Base-by-base conservation (phyloP, 495 filamentous ascomycete genomes). In the Penicillium crystallinum region DNA sequence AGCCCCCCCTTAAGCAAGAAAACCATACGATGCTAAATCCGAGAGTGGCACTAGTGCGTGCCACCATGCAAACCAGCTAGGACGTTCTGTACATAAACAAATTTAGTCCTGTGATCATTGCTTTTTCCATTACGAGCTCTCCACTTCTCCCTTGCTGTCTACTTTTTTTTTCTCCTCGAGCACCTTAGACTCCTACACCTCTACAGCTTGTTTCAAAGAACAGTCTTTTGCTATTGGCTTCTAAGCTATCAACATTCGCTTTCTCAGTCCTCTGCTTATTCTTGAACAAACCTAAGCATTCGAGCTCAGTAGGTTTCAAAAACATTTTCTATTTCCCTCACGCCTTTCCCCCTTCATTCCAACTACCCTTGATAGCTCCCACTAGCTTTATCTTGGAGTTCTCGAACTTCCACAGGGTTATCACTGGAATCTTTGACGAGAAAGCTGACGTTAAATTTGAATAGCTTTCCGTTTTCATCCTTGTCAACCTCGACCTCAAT, bases 311-410 rank as follows among this genome's bases (percentile, higher is more conserved):
- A 47, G 31, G 59, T 56, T 46, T 41, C 29, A 52, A 46, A n/a
- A 37, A 45, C 58, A 44, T 48, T 25, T 39, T 25, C 19, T 10
- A 21, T 21, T 31, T 35, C 27, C 25, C n/a, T 15, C 29, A 29
- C 19, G 39, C 25, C 14, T 23, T 23, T 19, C 34, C 27, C 57
- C 58, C 58, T 61, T 55, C 52, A 61, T 61, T 61, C 58, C 58
- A n/a, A 29, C 34, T 23, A 18, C 34, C 25, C 35, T 18, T 18
- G n/a, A 33, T 45, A 59, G 48, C 52, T 56, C 35, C 49, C 46
- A 37, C 47, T 17, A 19, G 17, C 19, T 39, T 36, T 33, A 34
- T 15, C 21, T 34, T 5, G 31, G 18, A 14, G 9, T n/a, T 49
- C 17, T 35, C 22, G 15, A 6, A 6, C 21, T 8, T 42, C 30